phyloP scores from a whole-genome alignment of 2,329 filamentous ascomycete genomes.

The Phialocephala sp. region DNA sequence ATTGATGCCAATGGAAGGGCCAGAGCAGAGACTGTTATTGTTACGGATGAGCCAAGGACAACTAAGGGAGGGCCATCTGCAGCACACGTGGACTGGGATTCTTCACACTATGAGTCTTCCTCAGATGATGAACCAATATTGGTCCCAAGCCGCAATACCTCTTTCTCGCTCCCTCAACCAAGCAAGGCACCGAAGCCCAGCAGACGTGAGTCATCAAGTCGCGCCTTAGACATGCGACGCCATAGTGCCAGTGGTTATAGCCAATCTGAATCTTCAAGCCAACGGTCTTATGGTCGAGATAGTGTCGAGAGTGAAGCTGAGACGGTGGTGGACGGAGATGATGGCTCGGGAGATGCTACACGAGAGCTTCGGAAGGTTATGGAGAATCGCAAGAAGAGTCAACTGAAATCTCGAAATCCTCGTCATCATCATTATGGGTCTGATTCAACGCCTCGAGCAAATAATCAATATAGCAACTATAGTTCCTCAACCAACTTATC shows the following conservation, averaged over 20 bases:
- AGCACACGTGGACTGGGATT: conserved; percentile 48
- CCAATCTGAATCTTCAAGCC: conserved; percentile 41
- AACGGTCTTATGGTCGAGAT: conserved; percentile 34
- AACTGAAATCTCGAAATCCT: conserved; percentile 32
- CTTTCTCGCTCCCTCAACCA: conserved; percentile 49
- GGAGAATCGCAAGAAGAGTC: conserved; percentile 38
- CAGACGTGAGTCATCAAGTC: conserved; percentile 35
- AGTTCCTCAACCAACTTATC: conserved; percentile 49
- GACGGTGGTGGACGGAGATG: conserved; percentile 57
- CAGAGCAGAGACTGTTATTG: conserved; percentile 40
- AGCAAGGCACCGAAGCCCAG: conserved; percentile 35
- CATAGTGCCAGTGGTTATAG: conserved; percentile 39
- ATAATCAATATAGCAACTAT: conserved; percentile 33
- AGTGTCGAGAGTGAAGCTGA: conserved; percentile 62
- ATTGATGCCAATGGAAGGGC: conserved; percentile 65
- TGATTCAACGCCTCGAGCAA: conserved; percentile 30
- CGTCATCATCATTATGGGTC: conserved; percentile 34
- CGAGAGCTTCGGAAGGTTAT: conserved; percentile 63
- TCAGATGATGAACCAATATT: conserved; percentile 69
- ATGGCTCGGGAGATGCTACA: conserved; percentile 59
- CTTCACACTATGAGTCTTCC: conserved; percentile 57
- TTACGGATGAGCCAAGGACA: conserved; percentile 34
- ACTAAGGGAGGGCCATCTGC: conserved; percentile 30
- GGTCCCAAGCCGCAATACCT: conserved; percentile 64
- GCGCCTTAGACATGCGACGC: conserved; percentile 26